Evolutionary conservation across 306 rosid genomes (phyloP), one percentile per base, ranked within the genome.

Genomic region (Quercus agrifolia): DNA sequence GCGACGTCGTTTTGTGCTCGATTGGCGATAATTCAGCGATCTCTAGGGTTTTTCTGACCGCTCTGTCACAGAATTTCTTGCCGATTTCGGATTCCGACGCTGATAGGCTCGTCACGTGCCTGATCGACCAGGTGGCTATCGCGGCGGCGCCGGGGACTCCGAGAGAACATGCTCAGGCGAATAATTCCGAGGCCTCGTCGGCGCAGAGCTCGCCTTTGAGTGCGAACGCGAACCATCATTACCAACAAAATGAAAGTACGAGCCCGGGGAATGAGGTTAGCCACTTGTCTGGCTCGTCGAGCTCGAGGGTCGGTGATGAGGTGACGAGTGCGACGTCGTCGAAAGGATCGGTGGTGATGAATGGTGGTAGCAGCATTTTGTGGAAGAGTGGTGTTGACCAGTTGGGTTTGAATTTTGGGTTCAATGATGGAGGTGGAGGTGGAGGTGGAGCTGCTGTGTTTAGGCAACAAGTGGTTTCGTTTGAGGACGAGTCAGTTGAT

Each of bases 401-500:
- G 69, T 78, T 93, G 86, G 90, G 87, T 4, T 72, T 66, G 85
- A 89, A 81, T 80, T 78, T 88, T 58, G 91, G 95, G 61, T 73
- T 84, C 56, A 86, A 83, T 79, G 98, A 92, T 20, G 93, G 91
- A 9, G 91, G 89, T 54, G 87, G 81, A 59, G 87, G 89, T 49
- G 87, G 81, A 59, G 87, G 87, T 27, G 85, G 74, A 25, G 46
- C 12, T 41, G 41, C 77, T 20, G 78, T 88, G 75, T 82, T 87
- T 80, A 87, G 88, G 79, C 94, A 90, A 76, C 99, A 91, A 68
- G 90, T 89, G 78, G 77, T 90, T 70, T 83, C 79, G 15, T 95
- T 95, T n/a, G 98, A 93, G 90, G 98, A 95, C 72, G 99, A 95
- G 87, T 76, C 94, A 20, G 89, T 95, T 70, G 96, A 89, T 64